Conservation (phyloP, 208 protist species). For the Leishmania lainsoni region DNA sequence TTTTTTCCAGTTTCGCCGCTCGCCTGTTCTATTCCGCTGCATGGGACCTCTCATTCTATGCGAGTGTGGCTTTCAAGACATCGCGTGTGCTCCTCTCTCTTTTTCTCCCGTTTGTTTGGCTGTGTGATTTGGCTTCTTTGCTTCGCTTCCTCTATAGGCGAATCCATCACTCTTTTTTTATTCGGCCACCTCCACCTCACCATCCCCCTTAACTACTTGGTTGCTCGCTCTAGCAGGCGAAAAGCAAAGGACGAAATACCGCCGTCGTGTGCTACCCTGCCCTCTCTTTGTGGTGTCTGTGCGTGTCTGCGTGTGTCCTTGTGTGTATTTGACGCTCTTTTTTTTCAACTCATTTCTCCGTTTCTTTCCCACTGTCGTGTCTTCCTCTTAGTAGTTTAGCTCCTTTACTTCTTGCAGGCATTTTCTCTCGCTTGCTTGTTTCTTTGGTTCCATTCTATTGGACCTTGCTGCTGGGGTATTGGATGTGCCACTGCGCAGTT, state of each 20-base stretch:
- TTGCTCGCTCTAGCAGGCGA: too few relatives aligned
- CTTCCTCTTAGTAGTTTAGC: neutral
- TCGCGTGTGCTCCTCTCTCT: neutral
- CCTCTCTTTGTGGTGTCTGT: neutral
- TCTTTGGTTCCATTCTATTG: neutral
- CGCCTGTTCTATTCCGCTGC: too few relatives aligned
- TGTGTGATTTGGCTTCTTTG: neutral
- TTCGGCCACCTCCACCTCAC: neutral
- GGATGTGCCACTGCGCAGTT: too few relatives aligned
- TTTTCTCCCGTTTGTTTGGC: neutral
- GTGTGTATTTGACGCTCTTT: neutral
- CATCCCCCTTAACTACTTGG: too few relatives aligned
- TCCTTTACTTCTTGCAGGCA: neutral
- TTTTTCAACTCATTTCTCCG: neutral
- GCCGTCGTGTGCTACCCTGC: neutral
- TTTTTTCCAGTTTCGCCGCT: conserved; percentile 1
- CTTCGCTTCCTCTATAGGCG: too few relatives aligned
- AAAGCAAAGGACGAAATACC: too few relatives aligned
- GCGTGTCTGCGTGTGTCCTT: neutral
- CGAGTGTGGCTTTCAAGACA: neutral
- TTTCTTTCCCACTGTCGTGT: neutral
- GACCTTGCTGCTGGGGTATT: neutral
- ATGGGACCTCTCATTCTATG: neutral
- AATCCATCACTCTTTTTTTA: neutral
- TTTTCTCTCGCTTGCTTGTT: neutral